Percentiles rank a stretch among this genome's conserved stretches.
These are phyloP conservation scores for Bipolaris oryzae DNA, from an alignment of 2,329 filamentous ascomycete species.

Conservation along the genomic window DNA sequence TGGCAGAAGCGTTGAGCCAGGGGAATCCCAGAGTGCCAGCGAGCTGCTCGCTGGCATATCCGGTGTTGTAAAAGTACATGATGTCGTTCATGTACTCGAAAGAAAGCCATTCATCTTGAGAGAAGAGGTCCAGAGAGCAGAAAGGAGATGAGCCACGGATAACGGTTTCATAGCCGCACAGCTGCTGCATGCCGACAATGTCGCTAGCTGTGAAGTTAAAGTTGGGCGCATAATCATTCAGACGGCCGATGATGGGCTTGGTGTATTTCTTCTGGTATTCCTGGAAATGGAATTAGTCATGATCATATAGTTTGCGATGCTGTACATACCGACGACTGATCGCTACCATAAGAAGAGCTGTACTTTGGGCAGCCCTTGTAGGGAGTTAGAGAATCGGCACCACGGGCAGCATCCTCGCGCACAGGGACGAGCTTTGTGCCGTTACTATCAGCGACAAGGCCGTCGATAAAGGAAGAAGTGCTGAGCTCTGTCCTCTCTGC, in stretches of 20 bases:
- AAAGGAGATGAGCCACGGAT: slow-evolving; percentile 67
- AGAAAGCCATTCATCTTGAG: slow-evolving; percentile 67
- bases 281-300: background rate
- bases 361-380: slow-evolving; percentile 70
- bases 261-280: slow-evolving; percentile 62
- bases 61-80: slow-evolving; percentile 68
- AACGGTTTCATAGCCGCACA: slow-evolving; percentile 70
- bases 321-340: slow-evolving; percentile 54
- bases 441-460: slow-evolving; percentile 60
- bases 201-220: slow-evolving; percentile 70
- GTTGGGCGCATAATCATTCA: slow-evolving; percentile 58
- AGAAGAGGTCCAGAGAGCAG: slow-evolving; percentile 65
- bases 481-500: slow-evolving; percentile 66
- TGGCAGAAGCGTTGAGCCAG: slow-evolving; percentile 68
- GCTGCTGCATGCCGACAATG: slow-evolving; percentile 68
- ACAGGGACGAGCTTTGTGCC: slow-evolving; percentile 62
- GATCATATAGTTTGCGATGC: background rate
- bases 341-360: slow-evolving; percentile 61
- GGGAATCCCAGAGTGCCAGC: slow-evolving; percentile 67
- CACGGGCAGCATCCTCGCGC: slow-evolving; percentile 62
- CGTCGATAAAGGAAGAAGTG: slow-evolving; percentile 63
- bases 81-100: slow-evolving; percentile 71
- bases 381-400: slow-evolving; percentile 66
- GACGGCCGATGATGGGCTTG: slow-evolving; percentile 63
- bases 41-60: slow-evolving; percentile 63